Percentiles rank a stretch among this genome's conserved stretches.
Evolutionary conservation across 2,329 filamentous ascomycete species (phyloP).

Genomic region (Talaromyces amestolkiae): DNA sequence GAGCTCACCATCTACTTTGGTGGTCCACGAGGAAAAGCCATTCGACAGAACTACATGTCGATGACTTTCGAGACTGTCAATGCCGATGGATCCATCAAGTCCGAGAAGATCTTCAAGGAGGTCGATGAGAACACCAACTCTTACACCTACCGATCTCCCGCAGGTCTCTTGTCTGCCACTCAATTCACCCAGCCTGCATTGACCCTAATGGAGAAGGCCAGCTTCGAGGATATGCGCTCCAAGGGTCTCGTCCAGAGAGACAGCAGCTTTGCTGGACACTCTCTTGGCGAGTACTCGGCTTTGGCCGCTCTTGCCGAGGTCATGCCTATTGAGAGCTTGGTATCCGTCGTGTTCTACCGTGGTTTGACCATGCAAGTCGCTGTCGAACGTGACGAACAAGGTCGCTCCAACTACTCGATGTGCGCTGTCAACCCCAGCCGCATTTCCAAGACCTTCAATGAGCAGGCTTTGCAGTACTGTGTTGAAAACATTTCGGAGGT

Average conservation of each 20-base stretch:
- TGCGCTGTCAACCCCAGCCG: constrained; percentile 97
- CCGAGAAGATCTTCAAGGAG: constrained; percentile 99
- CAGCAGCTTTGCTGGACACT: constrained; percentile 97
- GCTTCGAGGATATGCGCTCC: constrained; percentile 97
- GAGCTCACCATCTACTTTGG: constrained; percentile 98
- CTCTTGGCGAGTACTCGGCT: constrained; percentile 95
- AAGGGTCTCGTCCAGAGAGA: constrained; percentile 95
- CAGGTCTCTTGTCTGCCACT: constrained; percentile 89
- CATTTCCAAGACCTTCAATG: constrained; percentile 98
- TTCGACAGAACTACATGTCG: constrained; percentile 98
- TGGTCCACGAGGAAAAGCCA: constrained; percentile 92
- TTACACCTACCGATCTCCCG: constrained; percentile 95
- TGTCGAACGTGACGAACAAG: constrained; percentile 88
- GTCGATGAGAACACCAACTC: constrained; percentile 88
- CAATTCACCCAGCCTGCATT: constrained; percentile 98
- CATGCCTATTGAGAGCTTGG: constrained; percentile 98
- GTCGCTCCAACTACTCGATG: constrained; percentile 98
- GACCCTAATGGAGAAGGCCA: constrained; percentile 99
- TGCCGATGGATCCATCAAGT: constrained; percentile 88
- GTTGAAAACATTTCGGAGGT: constrained; percentile 92
- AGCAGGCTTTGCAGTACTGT: constrained; percentile 93
- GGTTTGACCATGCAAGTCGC: constrained; percentile 99
- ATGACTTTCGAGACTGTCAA: constrained; percentile 99
- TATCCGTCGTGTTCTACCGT: constrained; percentile 98
- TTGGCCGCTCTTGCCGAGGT: constrained; percentile 94